These are phyloP conservation scores for Yamadazyma olivae DNA, from an alignment of 805 yeast genomes.

Conservation along the genomic window DNA sequence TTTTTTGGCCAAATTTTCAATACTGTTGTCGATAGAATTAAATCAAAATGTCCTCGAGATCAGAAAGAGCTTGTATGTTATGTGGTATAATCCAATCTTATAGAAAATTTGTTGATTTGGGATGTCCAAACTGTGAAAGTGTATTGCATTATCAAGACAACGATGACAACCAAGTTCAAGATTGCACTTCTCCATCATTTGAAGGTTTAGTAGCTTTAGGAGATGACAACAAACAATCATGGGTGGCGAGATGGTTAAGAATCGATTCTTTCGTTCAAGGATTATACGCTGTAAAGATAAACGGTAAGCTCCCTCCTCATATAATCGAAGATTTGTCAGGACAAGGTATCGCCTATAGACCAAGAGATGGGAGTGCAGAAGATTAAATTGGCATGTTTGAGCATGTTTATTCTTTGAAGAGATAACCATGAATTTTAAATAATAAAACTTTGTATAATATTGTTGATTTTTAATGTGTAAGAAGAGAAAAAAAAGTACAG, in stretches of 20 bases:
- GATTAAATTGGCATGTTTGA: conserved; percentile 48
- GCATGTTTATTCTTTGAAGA: no score
- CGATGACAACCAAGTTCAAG: conserved; percentile 81
- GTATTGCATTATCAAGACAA: conserved; percentile 71
- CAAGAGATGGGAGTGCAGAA: conserved; percentile 87
- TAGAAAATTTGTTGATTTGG: conserved; percentile 68
- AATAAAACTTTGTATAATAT: no score
- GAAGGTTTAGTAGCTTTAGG: conserved; percentile 93
- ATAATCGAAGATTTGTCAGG: conserved; percentile 67
- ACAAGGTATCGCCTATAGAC: conserved; percentile 82
- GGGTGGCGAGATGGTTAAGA: conserved; percentile 97
- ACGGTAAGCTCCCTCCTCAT: conserved; percentile 88
- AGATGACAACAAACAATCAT: conserved; percentile 71
- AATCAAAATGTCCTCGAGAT: conserved; percentile 47
- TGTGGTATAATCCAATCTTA: conserved; percentile 90
- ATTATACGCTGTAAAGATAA: conserved; percentile 88
- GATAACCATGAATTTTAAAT: no score
- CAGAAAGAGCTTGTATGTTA: conserved; percentile 95
- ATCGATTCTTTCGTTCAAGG: conserved; percentile 88
- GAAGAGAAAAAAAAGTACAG: no score
- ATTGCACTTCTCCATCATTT: conserved; percentile 93
- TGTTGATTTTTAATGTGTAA: no score
- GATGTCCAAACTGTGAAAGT: conserved; percentile 96
- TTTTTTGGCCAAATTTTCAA: no score
- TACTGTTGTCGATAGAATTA: background rate